A percentile compares a stretch with the other conserved stretches of the same genome.
Evolutionary conservation across 2,329 filamentous ascomycete genomes (phyloP).

Genomic region (Trichoderma sp.): DNA sequence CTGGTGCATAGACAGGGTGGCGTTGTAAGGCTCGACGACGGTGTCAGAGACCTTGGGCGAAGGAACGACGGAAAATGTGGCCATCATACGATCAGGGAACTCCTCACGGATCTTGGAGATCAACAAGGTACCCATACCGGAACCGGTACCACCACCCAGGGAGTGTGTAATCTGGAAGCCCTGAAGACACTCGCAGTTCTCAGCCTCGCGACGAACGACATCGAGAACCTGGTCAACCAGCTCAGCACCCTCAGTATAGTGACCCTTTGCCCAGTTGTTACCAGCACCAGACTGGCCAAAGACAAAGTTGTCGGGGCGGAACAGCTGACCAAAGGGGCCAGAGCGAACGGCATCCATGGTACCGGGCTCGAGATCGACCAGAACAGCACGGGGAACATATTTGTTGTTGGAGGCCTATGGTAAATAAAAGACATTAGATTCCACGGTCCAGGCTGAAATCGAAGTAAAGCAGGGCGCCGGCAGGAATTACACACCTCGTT

Average conservation of each 20-base stretch:
- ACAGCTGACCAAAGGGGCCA: conserved; percentile 96
- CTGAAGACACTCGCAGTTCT: conserved; percentile 98
- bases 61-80: conserved; percentile 97
- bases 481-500: conserved; percentile 60
- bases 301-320: conserved; percentile 99
- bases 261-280: conserved; percentile 99
- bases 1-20: conserved; percentile 97
- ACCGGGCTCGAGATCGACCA: conserved; percentile 98
- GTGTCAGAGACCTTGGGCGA: conserved; percentile 99
- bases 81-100: conserved; percentile 99
- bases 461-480: not conserved
- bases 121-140: conserved; percentile 98
- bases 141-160: conserved; percentile 98
- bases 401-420: conserved; percentile 91
- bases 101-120: conserved; percentile 99
- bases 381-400: conserved; percentile 97
- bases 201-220: conserved; percentile 96
- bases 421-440: not conserved
- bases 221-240: conserved; percentile 97
- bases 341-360: conserved; percentile 99
- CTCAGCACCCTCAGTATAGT: conserved; percentile 99
- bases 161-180: conserved; percentile 99
- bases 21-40: conserved; percentile 99
- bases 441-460: not conserved
- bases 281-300: conserved; percentile 99